Base-by-base conservation (phyloP, 2,329 filamentous ascomycete genomes). In the Cylindrodendrum hubeiense region DNA sequence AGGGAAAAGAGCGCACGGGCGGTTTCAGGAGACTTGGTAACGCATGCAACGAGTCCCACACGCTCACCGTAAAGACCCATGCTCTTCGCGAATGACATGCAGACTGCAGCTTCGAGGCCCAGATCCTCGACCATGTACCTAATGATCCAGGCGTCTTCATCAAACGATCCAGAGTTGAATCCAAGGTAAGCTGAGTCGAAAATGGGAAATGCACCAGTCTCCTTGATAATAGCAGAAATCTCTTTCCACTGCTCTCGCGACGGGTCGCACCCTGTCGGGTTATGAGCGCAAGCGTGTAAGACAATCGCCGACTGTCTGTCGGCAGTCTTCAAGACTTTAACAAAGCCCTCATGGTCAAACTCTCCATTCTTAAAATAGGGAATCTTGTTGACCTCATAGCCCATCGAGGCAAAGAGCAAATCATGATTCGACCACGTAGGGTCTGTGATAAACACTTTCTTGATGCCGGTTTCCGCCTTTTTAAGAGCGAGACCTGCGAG, bases 21-120 rank as follows among this genome's bases (percentile, higher is more conserved):
- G 0, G 61, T 57, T 1, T 69, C 68, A 0, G 66, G 49, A 0
- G 71, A 67, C 1, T 22, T 54, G 1, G 74, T 71, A 2, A 78
- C 73, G 1, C 79, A 73, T 0, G 70, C 66, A 3, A 75, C 75
- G 3, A 75, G 66, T 0, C 79, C 79, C 5, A 77, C 70, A 4
- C 78, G 70, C 54, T 81, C 78, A 0, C 80, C 80, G 52, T 82
- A 82, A 0, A 82, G 69, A 3, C 81, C 80, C 74, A 89, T 87
- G 74, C 85, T 88, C 79, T 90, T 90, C 3, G 88, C 86, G 69
- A 89, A 90, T 0, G 88, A 90, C 73, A 89, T 82, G 44, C 86
- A 86, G 5, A 90, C 79, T 55, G 85, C 84, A 6, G 87, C 81
- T 75, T 89, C 87, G 63, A 83, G 72, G 2, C 73, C 72, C 9